Base-by-base conservation (phyloP, 768 basidiomycete genomes). In the Rhizopogon sp. region DNA sequence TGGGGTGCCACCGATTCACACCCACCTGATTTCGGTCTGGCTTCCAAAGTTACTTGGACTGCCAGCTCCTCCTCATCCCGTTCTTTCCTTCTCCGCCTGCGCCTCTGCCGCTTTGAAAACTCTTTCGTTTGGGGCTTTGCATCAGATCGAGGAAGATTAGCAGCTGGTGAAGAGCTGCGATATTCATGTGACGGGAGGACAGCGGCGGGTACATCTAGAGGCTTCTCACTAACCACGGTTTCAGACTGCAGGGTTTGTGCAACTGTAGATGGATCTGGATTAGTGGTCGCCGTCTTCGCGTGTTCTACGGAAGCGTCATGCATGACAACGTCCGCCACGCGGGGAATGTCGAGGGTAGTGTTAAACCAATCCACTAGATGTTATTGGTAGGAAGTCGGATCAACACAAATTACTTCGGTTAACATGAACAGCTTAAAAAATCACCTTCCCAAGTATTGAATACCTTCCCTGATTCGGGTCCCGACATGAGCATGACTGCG, bases 391-490 rank as follows among this genome's bases (percentile, higher is more conserved):
- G 14, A 56, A 52, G n/a, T 20, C 17, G 22, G 8, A 8, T 57
- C 14, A 35, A 37, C 29, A 33, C 5, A 20, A 13, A 52, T 29
- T n/a, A 47, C 17, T 29, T 29, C 10, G 42, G 16, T 39, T n/a
- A 5, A 22, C 10, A 40, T 39, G 9, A 43, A 35, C 28, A 42
- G 29, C 35, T 31, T 6, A 37, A 9, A 52, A 37, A 29, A 71
- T 60, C 52, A 79, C 78, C 60, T 49, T 64, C 57, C 74, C 76
- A 79, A 20, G 76, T 76, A 58, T 80, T 65, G 8, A 80, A 50
- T 35, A 68, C 45, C 54, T 60, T 52, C 49, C 70, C 64, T 54
- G 62, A 55, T 54, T 67, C 59, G 45, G 43, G 50, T 16, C 63
- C 68, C 46, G 61, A 70, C 43, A 70, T 37, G 53, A 76, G 74